These are phyloP conservation scores for Eragrostis curvula DNA, from an alignment of 176 grass and related monocot genomes.

Conservation along the genomic window DNA sequence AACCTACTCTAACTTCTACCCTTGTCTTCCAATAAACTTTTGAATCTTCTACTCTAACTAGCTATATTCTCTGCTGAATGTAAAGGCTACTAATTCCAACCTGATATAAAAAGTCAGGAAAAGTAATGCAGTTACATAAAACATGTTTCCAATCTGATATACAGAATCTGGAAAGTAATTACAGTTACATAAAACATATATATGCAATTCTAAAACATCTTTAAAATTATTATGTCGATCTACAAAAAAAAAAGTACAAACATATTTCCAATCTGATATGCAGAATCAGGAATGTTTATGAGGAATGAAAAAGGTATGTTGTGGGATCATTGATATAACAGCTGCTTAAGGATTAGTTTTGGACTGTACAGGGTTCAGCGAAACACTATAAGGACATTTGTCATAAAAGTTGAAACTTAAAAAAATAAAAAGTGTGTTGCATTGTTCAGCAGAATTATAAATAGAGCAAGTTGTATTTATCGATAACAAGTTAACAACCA, in stretches of 20 bases:
- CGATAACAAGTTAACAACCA: background rate
- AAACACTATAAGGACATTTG: background rate
- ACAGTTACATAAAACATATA: background rate
- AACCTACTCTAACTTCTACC: background rate
- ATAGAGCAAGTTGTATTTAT: background rate
- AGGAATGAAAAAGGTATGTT: background rate
- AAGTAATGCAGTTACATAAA: background rate
- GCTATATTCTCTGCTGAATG: conserved; percentile 4
- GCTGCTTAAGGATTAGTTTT: background rate
- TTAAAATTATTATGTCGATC: background rate
- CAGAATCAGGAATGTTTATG: background rate
- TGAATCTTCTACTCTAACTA: background rate
- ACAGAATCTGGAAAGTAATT: background rate
- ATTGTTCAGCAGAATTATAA: background rate
- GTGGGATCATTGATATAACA: background rate
- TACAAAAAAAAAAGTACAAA: background rate
- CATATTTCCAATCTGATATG: background rate
- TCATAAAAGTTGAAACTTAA: background rate
- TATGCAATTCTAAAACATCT: background rate
- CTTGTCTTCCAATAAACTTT: background rate
- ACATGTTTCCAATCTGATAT: background rate
- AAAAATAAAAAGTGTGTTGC: background rate
- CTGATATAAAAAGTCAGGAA: background rate
- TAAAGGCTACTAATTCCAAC: background rate
- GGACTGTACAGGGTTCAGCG: background rate